phyloP scores from a whole-genome alignment of 1,139 yeast genomes.

The Lodderomyces oxycetoniae region DNA sequence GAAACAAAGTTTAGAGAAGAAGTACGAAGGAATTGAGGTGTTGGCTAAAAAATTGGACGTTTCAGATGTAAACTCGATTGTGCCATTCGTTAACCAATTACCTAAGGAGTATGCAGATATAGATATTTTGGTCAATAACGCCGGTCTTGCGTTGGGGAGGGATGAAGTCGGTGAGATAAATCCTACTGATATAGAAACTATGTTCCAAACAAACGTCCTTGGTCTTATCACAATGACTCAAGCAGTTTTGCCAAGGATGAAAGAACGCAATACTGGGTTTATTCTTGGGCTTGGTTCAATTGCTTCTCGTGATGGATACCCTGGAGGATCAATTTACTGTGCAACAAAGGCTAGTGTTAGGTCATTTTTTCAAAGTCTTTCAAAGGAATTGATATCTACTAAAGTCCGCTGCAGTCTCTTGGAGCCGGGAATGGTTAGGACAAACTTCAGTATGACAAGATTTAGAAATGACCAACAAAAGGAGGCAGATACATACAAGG shows the following conservation, averaged over 20 bases:
- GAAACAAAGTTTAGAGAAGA: constrained; percentile 37
- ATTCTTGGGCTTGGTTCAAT: constrained; percentile 48
- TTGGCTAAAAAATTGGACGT: constrained; percentile 59
- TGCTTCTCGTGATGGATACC: constrained; percentile 50
- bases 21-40: constrained; percentile 47
- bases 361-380: constrained; percentile 42
- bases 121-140: constrained; percentile 72
- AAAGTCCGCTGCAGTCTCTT: constrained; percentile 46
- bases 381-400: constrained; percentile 45
- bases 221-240: constrained; percentile 72
- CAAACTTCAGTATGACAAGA: constrained; percentile 47
- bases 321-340: constrained; percentile 50
- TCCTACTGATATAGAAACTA: constrained; percentile 52
- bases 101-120: constrained; percentile 53
- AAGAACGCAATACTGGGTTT: constrained; percentile 46
- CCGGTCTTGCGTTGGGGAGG: constrained; percentile 74
- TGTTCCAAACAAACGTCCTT: constrained; percentile 69
- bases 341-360: constrained; percentile 48
- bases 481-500: constrained; percentile 45
- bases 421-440: constrained; percentile 50
- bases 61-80: constrained; percentile 45
- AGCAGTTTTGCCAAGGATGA: constrained; percentile 57
- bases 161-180: constrained; percentile 58
- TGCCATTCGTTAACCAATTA: constrained; percentile 44
- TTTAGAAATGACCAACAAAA: constrained; percentile 38